phyloP scores from a whole-genome alignment of 2,329 filamentous ascomycete genomes.

The Magnaporthiopsis incrustans region DNA sequence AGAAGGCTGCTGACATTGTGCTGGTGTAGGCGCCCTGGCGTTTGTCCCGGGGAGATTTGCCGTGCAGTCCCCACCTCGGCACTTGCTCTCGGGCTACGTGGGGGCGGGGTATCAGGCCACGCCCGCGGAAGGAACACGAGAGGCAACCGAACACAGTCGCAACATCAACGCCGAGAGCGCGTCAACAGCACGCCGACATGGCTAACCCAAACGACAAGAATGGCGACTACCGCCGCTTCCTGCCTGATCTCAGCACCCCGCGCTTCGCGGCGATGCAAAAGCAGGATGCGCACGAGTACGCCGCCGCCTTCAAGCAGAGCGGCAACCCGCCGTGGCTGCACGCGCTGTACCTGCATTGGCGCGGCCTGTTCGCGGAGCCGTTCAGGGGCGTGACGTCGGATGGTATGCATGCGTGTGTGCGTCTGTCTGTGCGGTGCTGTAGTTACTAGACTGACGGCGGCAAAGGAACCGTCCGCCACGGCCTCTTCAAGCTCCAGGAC shows the following conservation, averaged over 20 bases:
- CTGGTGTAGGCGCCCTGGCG: no score
- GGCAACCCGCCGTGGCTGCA: conserved; percentile 60
- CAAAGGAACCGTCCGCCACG: conserved; percentile 40
- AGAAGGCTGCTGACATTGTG: no score
- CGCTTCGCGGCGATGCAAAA: conserved; percentile 56
- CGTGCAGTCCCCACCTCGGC: no score
- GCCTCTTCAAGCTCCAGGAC: conserved; percentile 52
- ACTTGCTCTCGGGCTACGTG: no score
- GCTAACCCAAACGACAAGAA: conserved; percentile 6
- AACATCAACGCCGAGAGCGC: no score
- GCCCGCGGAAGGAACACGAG: no score
- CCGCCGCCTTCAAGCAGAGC: conserved; percentile 47
- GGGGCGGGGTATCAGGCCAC: no score
- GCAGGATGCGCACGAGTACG: conserved; percentile 57
- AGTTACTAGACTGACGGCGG: conserved; percentile 5
- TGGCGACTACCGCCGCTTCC: conserved; percentile 44
- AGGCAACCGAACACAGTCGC: no score
- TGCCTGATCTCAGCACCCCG: conserved; percentile 52
- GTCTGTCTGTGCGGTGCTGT: conserved; percentile 4
- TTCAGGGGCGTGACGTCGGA: conserved; percentile 64
- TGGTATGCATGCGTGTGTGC: conserved; percentile 29
- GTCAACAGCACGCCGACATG: neutral
- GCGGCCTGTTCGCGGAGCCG: conserved; percentile 52
- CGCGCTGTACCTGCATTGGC: conserved; percentile 51
- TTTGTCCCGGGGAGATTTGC: no score